Conservation (phyloP, 805 yeast species). For the Ogataea trehalophila region DNA sequence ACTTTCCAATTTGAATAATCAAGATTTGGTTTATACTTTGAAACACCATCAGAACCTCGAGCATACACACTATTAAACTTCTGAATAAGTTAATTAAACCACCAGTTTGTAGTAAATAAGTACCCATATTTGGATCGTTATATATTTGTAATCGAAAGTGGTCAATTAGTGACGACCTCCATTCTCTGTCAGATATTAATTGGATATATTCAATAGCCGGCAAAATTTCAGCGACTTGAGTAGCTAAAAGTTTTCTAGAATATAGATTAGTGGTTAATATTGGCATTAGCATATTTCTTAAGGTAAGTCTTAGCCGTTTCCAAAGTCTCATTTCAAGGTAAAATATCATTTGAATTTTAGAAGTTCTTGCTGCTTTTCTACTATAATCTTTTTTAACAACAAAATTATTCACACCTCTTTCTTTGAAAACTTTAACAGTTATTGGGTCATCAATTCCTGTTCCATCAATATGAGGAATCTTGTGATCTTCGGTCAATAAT, state of each 20-base stretch:
- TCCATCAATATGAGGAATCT: constrained; percentile 34
- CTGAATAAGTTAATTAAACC: constrained; percentile 41
- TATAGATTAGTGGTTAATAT: constrained; percentile 46
- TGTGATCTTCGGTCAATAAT: constrained; percentile 31
- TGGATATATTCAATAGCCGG: constrained; percentile 45
- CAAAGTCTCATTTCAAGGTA: constrained; percentile 56
- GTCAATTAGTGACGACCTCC: constrained; percentile 31
- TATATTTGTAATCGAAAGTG: constrained; percentile 29
- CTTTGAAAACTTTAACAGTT: constrained; percentile 19
- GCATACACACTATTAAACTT: constrained; percentile 15
- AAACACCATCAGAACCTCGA: constrained; percentile 1
- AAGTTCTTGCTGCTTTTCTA: constrained; percentile 12
- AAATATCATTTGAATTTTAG: constrained; percentile 56
- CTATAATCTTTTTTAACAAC: background rate
- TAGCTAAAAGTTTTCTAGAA: constrained; percentile 47
- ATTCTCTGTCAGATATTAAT: constrained; percentile 43
- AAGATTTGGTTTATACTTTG: constrained; percentile 9
- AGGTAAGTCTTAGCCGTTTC: constrained; percentile 42
- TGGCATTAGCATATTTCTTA: constrained; percentile 50
- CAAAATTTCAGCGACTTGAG: constrained; percentile 56
- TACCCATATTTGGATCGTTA: constrained; percentile 30
- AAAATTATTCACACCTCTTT: constrained; percentile 9
- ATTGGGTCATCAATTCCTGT: constrained; percentile 22
- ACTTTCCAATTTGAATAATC: constrained; percentile 10
- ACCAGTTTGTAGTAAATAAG: constrained; percentile 36